Conservation (phyloP, 805 yeast genomes). For the Lipomyces orientalis region DNA sequence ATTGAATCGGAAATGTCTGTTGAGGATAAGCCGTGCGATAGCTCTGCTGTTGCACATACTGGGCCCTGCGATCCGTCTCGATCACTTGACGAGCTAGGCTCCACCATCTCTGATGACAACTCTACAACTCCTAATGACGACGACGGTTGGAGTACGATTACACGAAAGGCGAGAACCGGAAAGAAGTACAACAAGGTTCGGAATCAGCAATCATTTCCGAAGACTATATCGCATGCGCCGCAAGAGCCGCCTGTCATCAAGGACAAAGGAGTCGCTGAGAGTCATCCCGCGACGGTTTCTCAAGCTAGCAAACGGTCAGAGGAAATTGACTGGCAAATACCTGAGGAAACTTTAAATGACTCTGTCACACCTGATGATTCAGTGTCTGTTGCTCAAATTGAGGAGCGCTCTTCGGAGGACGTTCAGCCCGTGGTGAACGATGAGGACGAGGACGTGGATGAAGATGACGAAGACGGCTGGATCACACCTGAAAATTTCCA, state of each 20-base stretch:
- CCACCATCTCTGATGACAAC: neutral
- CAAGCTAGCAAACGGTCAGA: neutral
- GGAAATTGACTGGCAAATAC: neutral
- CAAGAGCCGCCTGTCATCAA: neutral
- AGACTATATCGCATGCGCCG: neutral
- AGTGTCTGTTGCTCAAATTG: slow-evolving; percentile 26
- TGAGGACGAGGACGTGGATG: slow-evolving; percentile 56
- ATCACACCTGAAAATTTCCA: slow-evolving; percentile 85
- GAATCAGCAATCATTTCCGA: neutral
- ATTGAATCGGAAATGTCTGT: slow-evolving; percentile 22
- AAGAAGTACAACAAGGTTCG: slow-evolving; percentile 6
- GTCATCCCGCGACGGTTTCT: neutral
- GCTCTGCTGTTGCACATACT: neutral
- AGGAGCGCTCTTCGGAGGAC: slow-evolving; percentile 30
- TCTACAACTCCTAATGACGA: slow-evolving; percentile 5
- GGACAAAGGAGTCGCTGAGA: neutral
- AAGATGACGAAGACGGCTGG: slow-evolving; percentile 88
- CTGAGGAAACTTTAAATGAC: neutral
- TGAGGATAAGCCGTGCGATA: slow-evolving; percentile 19
- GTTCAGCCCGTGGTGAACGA: slow-evolving; percentile 13
- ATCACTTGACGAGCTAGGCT: slow-evolving; percentile 23
- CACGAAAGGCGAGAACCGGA: slow-evolving; percentile 23
- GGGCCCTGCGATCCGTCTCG: neutral
- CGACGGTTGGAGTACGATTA: slow-evolving; percentile 35
- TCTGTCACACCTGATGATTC: slow-evolving; percentile 4